A percentile compares a stretch with the other conserved stretches of the same genome.
Conservation (phyloP, 257 asterid species). For the Catharanthus roseus region DNA sequence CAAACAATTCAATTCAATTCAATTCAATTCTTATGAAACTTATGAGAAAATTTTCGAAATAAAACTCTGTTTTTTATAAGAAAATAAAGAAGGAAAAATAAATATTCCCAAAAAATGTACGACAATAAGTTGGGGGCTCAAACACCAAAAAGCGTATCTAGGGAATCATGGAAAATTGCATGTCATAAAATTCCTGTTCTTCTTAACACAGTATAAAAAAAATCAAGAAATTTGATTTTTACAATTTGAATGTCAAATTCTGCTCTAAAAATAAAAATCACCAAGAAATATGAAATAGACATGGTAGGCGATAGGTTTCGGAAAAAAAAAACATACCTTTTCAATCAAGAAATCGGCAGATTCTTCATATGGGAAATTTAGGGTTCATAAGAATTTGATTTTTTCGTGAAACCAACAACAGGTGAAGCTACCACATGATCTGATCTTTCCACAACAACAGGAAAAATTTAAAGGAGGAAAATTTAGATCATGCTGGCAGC, state of each 20-base stretch:
- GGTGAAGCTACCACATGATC: constrained; percentile 80
- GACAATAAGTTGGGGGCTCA: constrained; percentile 8
- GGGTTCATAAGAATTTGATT: constrained; percentile 21
- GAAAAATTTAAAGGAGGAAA: constrained; percentile 17
- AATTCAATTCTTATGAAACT: no score
- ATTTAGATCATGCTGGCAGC: constrained; percentile 91
- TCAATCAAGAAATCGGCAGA: constrained; percentile 7
- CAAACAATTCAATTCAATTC: no score
- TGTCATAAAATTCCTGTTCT: constrained; percentile 2
- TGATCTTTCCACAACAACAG: constrained; percentile 27
- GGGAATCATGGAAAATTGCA: constrained; percentile 13
- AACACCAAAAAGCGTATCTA: constrained; percentile 12
- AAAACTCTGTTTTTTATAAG: no score
- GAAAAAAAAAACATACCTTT: neutral
- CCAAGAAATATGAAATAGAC: no score
- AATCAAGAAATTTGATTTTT: neutral
- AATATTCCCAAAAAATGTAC: constrained; percentile 2
- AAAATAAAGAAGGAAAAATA: no score
- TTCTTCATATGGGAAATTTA: neutral
- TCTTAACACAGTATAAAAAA: neutral
- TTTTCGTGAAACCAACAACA: constrained; percentile 32
- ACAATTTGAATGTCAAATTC: neutral
- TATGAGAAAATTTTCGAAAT: no score
- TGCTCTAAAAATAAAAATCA: neutral
- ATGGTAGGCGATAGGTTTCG: no score